A percentile compares a stretch with the other conserved stretches of the same genome.
Evolutionary conservation across 345 rosid genomes (phyloP).

Genomic region (Litchi chinensis): DNA sequence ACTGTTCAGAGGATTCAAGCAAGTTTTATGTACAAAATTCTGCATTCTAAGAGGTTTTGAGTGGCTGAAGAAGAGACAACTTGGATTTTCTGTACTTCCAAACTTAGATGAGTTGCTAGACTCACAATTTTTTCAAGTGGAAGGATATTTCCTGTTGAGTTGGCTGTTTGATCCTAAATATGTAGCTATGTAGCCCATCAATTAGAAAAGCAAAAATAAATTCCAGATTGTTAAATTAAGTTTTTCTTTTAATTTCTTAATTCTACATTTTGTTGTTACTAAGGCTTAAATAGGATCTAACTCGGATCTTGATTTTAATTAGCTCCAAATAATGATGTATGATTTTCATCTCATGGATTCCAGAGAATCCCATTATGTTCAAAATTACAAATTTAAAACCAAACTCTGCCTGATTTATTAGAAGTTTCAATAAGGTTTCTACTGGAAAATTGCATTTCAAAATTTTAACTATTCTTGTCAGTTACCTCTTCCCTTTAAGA

Average conservation of each 20-base stretch:
- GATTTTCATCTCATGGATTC: slow-evolving; percentile 34
- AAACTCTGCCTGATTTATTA: slow-evolving; percentile 14
- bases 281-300: not conserved
- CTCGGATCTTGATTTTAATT: slow-evolving; percentile 31
- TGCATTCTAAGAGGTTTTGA: slow-evolving; percentile 39
- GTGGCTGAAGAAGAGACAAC: slow-evolving; percentile 34
- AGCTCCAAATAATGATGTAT: slow-evolving; percentile 53
- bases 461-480: not conserved
- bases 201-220: slow-evolving; percentile 17
- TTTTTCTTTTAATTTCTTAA: slow-evolving; percentile 5
- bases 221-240: slow-evolving; percentile 8
- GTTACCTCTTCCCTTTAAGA: not conserved
- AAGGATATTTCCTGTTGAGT: slow-evolving; percentile 10
- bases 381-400: slow-evolving; percentile 14
- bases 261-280: not conserved
- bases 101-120: slow-evolving; percentile 28
- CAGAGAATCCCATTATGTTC: slow-evolving; percentile 12
- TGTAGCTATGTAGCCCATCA: slow-evolving; percentile 3
- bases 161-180: not conserved
- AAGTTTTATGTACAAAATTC: slow-evolving; percentile 40
- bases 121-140: not conserved
- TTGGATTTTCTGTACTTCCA: slow-evolving; percentile 27
- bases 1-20: slow-evolving; percentile 60
- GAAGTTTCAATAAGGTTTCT: slow-evolving; percentile 17
- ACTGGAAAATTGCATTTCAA: not conserved